These are phyloP conservation scores for Hordeum vulgare DNA, from an alignment of 176 grass and related monocot genomes.

Conservation along the genomic window MorexV3_pseudomolecules_assembly NC_058524.1:596868788-596869287, in stretches of 20 bases:
- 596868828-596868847: background rate
- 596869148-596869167: slow-evolving; percentile 92
- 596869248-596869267: slow-evolving; percentile 89
- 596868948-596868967: background rate
- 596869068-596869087: background rate
- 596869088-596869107: background rate
- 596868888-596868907: background rate
- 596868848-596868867: background rate
- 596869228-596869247: slow-evolving; percentile 81
- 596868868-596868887: background rate
- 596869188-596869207: slow-evolving; percentile 79
- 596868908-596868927: background rate
- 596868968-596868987: background rate
- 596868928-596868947: background rate
- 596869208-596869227: slow-evolving; percentile 91
- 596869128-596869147: slow-evolving; percentile 85
- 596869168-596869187: slow-evolving; percentile 77
- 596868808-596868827: background rate
- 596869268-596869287: slow-evolving; percentile 59
- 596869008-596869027: background rate
- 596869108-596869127: slow-evolving; percentile 48
- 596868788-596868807: slow-evolving; percentile 55
- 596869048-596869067: background rate
- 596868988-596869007: background rate
- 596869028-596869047: background rate